These are phyloP conservation scores for Sanghuangporus baumii DNA, from an alignment of 1,284 basidiomycete species.

Conservation along the genomic window DNA sequence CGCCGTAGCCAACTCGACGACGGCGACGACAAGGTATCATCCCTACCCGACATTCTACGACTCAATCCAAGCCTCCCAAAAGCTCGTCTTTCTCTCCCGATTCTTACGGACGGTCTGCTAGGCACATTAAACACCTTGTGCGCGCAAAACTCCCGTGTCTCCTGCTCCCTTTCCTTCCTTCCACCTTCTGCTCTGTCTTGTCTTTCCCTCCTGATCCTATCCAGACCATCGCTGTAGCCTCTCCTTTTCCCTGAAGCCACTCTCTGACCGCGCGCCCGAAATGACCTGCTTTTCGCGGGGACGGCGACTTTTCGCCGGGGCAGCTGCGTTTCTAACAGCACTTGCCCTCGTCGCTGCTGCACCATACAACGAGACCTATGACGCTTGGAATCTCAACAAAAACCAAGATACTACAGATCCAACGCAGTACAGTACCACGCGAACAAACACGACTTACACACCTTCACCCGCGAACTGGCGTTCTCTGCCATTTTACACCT, in stretches of 20 bases:
- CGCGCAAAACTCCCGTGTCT: not conserved
- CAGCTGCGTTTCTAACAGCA: slow-evolving; percentile 19
- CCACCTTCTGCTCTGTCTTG: not conserved
- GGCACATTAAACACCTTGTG: not conserved
- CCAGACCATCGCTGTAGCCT: not conserved
- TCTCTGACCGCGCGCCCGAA: not conserved
- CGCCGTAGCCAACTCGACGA: not conserved
- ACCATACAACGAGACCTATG: slow-evolving; percentile 72
- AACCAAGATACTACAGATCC: slow-evolving; percentile 71
- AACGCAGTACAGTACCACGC: slow-evolving; percentile 61
- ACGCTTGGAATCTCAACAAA: slow-evolving; percentile 79
- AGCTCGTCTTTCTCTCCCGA: not conserved
- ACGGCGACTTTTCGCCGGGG: slow-evolving; percentile 1
- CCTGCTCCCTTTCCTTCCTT: not conserved
- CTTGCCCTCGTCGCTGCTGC: slow-evolving; percentile 36
- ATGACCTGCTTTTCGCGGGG: slow-evolving; percentile 11
- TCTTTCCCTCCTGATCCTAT: not conserved
- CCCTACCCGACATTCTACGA: not conserved
- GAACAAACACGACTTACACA: slow-evolving; percentile 63
- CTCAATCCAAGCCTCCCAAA: not conserved
- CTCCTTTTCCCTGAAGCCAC: not conserved
- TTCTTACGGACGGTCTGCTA: not conserved
- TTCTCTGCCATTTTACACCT: slow-evolving; percentile 74
- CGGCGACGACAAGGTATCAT: not conserved
- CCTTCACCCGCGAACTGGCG: slow-evolving; percentile 86